Evolutionary conservation across 148 eudicot species (phyloP).

Genomic region (Cornus florida): DNA sequence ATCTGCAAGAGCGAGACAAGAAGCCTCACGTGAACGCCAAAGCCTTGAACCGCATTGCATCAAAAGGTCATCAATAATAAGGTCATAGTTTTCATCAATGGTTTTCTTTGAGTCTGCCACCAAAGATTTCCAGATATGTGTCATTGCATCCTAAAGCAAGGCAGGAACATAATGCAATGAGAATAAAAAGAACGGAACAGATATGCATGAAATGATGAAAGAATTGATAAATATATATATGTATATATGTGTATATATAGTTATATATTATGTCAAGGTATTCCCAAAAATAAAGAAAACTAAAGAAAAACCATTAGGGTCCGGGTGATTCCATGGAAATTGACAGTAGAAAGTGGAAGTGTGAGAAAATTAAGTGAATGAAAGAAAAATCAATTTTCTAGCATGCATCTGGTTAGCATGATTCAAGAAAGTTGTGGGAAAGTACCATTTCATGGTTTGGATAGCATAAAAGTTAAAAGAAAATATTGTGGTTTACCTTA

Average conservation of each 20-base stretch:
- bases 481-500: too few species aligned
- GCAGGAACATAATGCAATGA: slow-evolving; percentile 1
- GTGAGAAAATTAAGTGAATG: too few species aligned
- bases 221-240: background rate
- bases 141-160: slow-evolving; percentile 83
- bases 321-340: too few species aligned
- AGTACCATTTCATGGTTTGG: too few species aligned
- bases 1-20: slow-evolving; percentile 96
- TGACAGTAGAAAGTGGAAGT: too few species aligned
- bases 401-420: too few species aligned
- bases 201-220: background rate
- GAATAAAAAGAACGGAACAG: slow-evolving; percentile 1
- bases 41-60: slow-evolving; percentile 89
- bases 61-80: slow-evolving; percentile 78
- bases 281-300: background rate
- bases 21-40: slow-evolving; percentile 98
- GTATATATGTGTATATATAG: background rate
- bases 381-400: too few species aligned
- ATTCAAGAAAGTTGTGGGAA: too few species aligned
- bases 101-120: slow-evolving; percentile 82
- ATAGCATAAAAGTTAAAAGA: too few species aligned
- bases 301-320: background rate
- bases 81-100: slow-evolving; percentile 75
- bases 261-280: background rate
- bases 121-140: slow-evolving; percentile 94